Conservation (phyloP, 1,139 yeast genomes). For the Eremothecium coryli region DNA sequence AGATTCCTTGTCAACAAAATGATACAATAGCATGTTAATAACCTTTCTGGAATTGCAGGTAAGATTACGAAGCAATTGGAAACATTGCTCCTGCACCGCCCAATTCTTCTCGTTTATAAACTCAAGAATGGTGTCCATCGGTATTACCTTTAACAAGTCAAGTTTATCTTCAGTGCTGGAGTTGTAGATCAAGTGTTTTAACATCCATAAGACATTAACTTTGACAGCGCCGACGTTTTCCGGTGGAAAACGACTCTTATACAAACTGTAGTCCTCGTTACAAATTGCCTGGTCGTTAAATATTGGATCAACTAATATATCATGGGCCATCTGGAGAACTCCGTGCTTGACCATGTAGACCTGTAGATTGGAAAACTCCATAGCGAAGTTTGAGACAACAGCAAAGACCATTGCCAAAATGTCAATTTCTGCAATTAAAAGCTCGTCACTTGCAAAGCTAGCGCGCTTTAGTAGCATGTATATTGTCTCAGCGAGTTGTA, state of each 20-base stretch:
- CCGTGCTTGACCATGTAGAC: constrained; percentile 48
- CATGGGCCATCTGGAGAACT: constrained; percentile 41
- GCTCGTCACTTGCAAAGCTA: constrained; percentile 19
- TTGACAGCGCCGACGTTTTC: constrained; percentile 28
- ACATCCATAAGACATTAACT: constrained; percentile 45
- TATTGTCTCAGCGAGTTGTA: constrained; percentile 33
- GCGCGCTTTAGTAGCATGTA: constrained; percentile 24
- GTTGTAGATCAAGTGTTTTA: constrained; percentile 46
- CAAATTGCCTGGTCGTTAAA: constrained; percentile 24
- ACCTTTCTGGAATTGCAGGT: constrained; percentile 57
- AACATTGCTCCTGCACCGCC: constrained; percentile 55
- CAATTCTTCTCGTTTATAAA: constrained; percentile 41
- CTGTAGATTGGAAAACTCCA: constrained; percentile 72
- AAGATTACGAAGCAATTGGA: constrained; percentile 67
- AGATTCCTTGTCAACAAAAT: constrained; percentile 27
- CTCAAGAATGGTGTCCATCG: constrained; percentile 43
- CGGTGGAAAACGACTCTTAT: constrained; percentile 3
- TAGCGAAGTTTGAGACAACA: constrained; percentile 62
- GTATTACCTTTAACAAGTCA: constrained; percentile 37
- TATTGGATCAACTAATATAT: constrained; percentile 28
- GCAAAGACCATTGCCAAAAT: constrained; percentile 53
- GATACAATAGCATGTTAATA: constrained; percentile 36
- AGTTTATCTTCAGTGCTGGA: constrained; percentile 33
- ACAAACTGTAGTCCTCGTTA: constrained; percentile 3
- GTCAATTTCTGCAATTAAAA: constrained; percentile 30